Conservation (phyloP, 1,139 yeast species). For the Nakaseomyces kungkrabaensis region DNA sequence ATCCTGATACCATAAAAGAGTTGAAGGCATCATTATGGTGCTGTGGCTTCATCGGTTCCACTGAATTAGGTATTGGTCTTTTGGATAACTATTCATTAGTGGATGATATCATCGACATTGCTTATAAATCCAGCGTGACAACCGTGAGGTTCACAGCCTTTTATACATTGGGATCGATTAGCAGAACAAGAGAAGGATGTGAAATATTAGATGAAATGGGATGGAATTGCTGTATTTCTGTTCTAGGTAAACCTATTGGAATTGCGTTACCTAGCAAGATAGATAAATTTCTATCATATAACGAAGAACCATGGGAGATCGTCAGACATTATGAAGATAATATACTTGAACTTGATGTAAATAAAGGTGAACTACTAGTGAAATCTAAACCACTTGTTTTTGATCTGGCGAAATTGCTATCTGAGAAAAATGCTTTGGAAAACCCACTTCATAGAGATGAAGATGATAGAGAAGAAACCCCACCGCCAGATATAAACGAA, state of each 20-base stretch:
- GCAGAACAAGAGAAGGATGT: constrained; percentile 67
- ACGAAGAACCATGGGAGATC: constrained; percentile 17
- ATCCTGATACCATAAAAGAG: constrained; percentile 31
- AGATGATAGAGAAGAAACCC: constrained; percentile 10
- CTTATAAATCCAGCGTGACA: constrained; percentile 47
- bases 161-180: constrained; percentile 64
- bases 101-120: constrained; percentile 43
- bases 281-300: constrained; percentile 21
- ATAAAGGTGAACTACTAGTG: constrained; percentile 12
- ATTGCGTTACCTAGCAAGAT: constrained; percentile 43
- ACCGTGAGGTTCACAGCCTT: constrained; percentile 69
- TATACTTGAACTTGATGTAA: constrained; percentile 13
- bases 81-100: constrained; percentile 54
- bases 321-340: constrained; percentile 13
- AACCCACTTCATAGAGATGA: constrained; percentile 13
- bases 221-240: constrained; percentile 58
- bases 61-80: constrained; percentile 55
- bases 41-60: constrained; percentile 70
- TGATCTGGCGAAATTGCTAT: constrained; percentile 13
- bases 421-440: constrained; percentile 17
- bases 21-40: constrained; percentile 82
- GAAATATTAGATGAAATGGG: constrained; percentile 77
- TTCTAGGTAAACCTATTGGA: constrained; percentile 45
- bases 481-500: neutral
- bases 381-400: constrained; percentile 12